Percentiles rank a stretch among this genome's conserved stretches.
phyloP scores from a whole-genome alignment of 2,329 filamentous ascomycete species.

The Colletotrichum brevisporum region DNA sequence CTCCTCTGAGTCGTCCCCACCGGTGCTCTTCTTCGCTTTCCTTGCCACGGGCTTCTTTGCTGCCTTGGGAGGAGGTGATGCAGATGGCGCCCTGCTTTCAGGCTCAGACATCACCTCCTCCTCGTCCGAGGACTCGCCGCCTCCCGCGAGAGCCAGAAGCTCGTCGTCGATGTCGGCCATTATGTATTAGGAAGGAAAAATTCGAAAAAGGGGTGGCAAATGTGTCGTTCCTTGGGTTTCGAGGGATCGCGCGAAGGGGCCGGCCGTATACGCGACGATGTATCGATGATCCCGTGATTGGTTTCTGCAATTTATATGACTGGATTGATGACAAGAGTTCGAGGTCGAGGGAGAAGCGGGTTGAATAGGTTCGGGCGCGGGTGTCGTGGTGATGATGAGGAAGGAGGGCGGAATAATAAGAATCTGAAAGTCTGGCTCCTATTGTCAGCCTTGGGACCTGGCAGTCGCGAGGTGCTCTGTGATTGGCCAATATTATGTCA shows the following conservation, averaged over 20 bases:
- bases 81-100: slow-evolving; percentile 68
- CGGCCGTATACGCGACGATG: slow-evolving; percentile 8
- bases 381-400: slow-evolving; percentile 11
- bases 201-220: slow-evolving; percentile 13
- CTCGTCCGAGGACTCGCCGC: slow-evolving; percentile 74
- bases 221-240: slow-evolving; percentile 1
- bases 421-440: slow-evolving; percentile 31
- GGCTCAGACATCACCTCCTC: slow-evolving; percentile 68
- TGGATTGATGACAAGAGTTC: neutral
- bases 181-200: slow-evolving; percentile 45
- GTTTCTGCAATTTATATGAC: neutral
- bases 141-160: slow-evolving; percentile 91
- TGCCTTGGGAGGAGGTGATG: slow-evolving; percentile 61
- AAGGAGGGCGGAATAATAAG: slow-evolving; percentile 14
- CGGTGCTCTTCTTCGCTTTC: slow-evolving; percentile 65
- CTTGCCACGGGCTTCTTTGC: slow-evolving; percentile 55
- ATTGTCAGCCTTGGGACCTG: slow-evolving; percentile 35
- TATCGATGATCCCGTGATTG: neutral
- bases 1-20: slow-evolving; percentile 79
- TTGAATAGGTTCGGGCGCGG: neutral
- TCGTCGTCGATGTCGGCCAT: slow-evolving; percentile 96
- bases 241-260: slow-evolving; percentile 4
- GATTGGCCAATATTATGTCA: slow-evolving; percentile 42
- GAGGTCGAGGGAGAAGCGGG: neutral
- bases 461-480: slow-evolving; percentile 20